These are phyloP conservation scores for Periglandula ipomoeae DNA, from an alignment of 2,329 filamentous ascomycete genomes.

Conservation along the genomic window DNA sequence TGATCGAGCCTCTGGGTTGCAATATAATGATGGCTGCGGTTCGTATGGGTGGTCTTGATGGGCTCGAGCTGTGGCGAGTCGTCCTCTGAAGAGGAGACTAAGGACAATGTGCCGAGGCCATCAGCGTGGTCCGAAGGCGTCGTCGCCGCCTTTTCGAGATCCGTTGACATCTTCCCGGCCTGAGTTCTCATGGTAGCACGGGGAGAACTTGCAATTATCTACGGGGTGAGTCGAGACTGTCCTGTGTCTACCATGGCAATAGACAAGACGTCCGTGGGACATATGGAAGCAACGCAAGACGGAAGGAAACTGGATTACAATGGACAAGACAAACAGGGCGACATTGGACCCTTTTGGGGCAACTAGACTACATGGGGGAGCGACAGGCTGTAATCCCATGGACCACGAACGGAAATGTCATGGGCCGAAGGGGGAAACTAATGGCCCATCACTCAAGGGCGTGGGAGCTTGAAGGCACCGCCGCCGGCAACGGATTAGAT, in stretches of 20 bases:
- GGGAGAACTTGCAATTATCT: neutral
- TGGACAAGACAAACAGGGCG: neutral
- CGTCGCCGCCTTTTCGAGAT: neutral
- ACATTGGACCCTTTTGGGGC: neutral
- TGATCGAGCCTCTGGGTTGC: constrained; percentile 10
- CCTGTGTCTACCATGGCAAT: neutral
- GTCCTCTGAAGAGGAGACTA: neutral
- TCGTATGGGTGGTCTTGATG: constrained; percentile 8
- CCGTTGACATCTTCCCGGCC: constrained; percentile 1
- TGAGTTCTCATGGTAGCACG: neutral
- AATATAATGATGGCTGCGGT: constrained; percentile 12
- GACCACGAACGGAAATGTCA: no score
- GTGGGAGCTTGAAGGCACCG: neutral
- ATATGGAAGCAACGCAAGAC: neutral
- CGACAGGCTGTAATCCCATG: neutral
- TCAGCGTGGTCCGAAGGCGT: neutral
- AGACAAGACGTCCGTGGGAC: neutral
- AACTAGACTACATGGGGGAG: neutral
- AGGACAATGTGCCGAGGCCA: neutral
- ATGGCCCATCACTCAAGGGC: neutral
- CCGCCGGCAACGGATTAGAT: neutral
- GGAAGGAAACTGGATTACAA: neutral
- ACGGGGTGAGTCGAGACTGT: neutral
- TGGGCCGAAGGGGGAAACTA: no score
- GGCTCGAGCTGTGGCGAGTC: constrained; percentile 1